Evolutionary conservation across 352 stramenopile species (phyloP).

Genomic region (Pseudoperonospora humuli): DNA sequence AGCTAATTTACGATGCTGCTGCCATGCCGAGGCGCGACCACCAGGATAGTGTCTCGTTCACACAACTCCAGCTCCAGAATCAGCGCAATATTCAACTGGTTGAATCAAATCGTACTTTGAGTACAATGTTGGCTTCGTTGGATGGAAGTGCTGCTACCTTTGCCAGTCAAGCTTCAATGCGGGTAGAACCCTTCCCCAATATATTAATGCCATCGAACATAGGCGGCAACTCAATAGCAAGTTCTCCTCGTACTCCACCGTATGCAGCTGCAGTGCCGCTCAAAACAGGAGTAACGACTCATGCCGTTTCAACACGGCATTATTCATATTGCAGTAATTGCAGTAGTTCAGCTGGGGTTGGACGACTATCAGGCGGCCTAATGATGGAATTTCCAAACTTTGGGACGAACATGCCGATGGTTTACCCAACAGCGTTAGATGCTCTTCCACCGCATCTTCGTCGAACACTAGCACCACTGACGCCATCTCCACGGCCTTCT

Average conservation of each 20-base stretch:
- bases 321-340: conserved; percentile 11
- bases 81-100: conserved; percentile 32
- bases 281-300: not conserved
- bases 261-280: not conserved
- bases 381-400: conserved; percentile 34
- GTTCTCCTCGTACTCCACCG: conserved; percentile 7
- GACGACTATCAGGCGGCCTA: conserved; percentile 33
- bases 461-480: conserved; percentile 28
- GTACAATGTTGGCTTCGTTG: conserved; percentile 47
- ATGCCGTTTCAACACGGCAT: conserved; percentile 8
- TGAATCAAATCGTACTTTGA: conserved; percentile 40
- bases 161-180: conserved; percentile 17
- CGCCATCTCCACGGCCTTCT: conserved; percentile 18
- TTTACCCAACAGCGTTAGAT: conserved; percentile 16
- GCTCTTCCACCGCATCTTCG: conserved; percentile 15
- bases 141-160: conserved; percentile 18
- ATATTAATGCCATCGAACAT: conserved; percentile 13
- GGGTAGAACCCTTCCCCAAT: conserved; percentile 10
- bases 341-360: conserved; percentile 16
- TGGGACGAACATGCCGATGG: conserved; percentile 5
- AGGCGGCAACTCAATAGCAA: conserved; percentile 1
- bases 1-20: conserved; percentile 61
- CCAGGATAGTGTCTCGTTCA: conserved; percentile 26
- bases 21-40: conserved; percentile 14
- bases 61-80: conserved; percentile 36